Conservation (phyloP, 1,284 basidiomycete genomes). For the Cryptococcus sp. region DNA sequence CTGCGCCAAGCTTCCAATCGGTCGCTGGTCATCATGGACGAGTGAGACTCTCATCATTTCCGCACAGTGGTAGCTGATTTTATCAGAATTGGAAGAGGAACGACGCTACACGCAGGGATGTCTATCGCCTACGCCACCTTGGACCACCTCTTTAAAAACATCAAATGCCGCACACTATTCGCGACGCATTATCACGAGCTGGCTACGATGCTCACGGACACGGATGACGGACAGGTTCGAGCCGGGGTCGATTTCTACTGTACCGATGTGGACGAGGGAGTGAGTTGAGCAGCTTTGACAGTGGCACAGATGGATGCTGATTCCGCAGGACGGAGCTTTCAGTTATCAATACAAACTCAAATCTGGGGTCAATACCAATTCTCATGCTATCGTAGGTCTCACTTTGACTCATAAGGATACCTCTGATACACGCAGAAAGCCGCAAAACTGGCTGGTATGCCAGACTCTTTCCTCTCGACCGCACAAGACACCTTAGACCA, state of each 20-base stretch:
- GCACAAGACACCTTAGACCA: conserved; percentile 26
- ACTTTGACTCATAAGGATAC: neutral
- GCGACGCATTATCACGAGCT: conserved; percentile 97
- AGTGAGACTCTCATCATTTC: conserved; percentile 46
- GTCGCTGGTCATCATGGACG: conserved; percentile 93
- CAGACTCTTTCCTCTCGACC: conserved; percentile 47
- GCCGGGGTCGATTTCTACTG: conserved; percentile 73
- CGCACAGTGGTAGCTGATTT: neutral
- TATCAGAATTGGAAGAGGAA: conserved; percentile 72
- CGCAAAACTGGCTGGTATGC: conserved; percentile 82
- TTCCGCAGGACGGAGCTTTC: conserved; percentile 60
- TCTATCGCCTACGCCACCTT: conserved; percentile 90
- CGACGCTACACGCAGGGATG: conserved; percentile 84
- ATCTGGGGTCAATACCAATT: conserved; percentile 82
- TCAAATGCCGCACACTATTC: conserved; percentile 77
- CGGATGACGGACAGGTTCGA: conserved; percentile 24
- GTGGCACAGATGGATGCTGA: neutral
- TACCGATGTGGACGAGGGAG: conserved; percentile 76
- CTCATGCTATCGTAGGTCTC: conserved; percentile 69
- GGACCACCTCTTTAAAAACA: conserved; percentile 70
- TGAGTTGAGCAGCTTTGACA: conserved; percentile 49
- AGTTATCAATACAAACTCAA: conserved; percentile 76
- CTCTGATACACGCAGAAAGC: conserved; percentile 53
- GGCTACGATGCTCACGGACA: conserved; percentile 71
- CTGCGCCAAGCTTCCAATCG: conserved; percentile 71